Evolutionary conservation across 2,329 filamentous ascomycete species (phyloP).

Genomic region (Simplicillium aogashimaense): DNA sequence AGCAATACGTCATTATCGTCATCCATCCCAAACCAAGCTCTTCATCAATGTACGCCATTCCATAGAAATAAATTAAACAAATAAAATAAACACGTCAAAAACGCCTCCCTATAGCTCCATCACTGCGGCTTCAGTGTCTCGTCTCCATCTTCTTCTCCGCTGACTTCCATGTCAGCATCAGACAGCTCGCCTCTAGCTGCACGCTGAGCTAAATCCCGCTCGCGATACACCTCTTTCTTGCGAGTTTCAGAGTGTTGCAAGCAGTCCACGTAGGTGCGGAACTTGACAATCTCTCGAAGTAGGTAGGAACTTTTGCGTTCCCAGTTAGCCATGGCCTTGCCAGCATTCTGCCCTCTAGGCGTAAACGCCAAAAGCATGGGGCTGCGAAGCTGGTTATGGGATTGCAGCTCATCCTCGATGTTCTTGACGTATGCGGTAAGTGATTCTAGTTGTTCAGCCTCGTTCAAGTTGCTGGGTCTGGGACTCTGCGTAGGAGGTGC

Average conservation of each 20-base stretch:
- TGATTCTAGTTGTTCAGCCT: slow-evolving; percentile 70
- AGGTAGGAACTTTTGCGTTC: slow-evolving; percentile 91
- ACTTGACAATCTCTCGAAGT: slow-evolving; percentile 90
- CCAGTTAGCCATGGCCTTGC: slow-evolving; percentile 91
- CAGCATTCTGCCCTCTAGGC: slow-evolving; percentile 68
- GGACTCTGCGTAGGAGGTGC: slow-evolving; percentile 80
- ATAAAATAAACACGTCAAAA: background rate
- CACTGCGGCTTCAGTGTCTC: slow-evolving; percentile 21
- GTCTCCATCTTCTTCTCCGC: slow-evolving; percentile 21
- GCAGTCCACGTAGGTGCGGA: slow-evolving; percentile 86
- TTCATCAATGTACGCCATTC: too few relatives aligned
- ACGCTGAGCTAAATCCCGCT: slow-evolving; percentile 42
- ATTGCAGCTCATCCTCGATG: slow-evolving; percentile 75
- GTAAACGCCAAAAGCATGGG: slow-evolving; percentile 87
- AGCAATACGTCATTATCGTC: too few relatives aligned
- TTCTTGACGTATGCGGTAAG: slow-evolving; percentile 72
- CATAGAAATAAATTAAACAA: background rate
- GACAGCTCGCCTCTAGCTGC: slow-evolving; percentile 36
- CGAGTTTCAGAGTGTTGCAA: slow-evolving; percentile 60
- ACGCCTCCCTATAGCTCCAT: background rate
- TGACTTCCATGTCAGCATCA: slow-evolving; percentile 27
- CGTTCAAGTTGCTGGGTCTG: slow-evolving; percentile 68
- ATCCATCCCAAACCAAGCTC: too few relatives aligned
- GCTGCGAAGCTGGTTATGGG: slow-evolving; percentile 78
- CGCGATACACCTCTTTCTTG: slow-evolving; percentile 61